Evolutionary conservation across 768 basidiomycete genomes (phyloP).

Genomic region (Kwoniella dendrophila): DNA sequence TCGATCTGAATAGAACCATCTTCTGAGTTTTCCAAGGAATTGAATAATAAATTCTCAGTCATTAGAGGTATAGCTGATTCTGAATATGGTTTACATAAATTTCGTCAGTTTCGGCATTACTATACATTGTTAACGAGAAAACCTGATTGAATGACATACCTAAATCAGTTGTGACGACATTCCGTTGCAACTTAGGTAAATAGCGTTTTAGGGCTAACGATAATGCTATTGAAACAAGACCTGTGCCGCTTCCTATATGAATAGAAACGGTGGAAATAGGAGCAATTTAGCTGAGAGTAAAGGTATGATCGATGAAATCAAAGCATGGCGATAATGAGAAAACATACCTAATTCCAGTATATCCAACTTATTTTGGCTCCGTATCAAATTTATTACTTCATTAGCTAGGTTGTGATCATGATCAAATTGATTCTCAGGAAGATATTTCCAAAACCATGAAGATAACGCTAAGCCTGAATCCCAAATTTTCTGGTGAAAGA

Average conservation of each 20-base stretch:
- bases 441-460: slow-evolving; percentile 65
- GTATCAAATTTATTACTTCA: slow-evolving; percentile 14
- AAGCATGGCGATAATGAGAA: background rate
- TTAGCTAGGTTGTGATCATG: background rate
- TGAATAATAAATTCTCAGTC: slow-evolving; percentile 65
- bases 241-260: slow-evolving; percentile 74
- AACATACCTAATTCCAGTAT: slow-evolving; percentile 74
- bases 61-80: slow-evolving; percentile 81
- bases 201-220: slow-evolving; percentile 57
- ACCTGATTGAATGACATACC: slow-evolving; percentile 61
- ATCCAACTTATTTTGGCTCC: slow-evolving; percentile 44
- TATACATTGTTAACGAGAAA: background rate
- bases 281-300: no score
- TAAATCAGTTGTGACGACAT: slow-evolving; percentile 70
- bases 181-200: slow-evolving; percentile 31
- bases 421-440: background rate
- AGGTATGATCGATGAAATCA: no score
- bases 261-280: background rate
- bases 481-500: slow-evolving; percentile 79
- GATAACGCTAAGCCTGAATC: slow-evolving; percentile 86
- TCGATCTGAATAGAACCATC: slow-evolving; percentile 2
- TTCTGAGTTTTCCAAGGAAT: slow-evolving; percentile 18
- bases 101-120: slow-evolving; percentile 8
- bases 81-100: slow-evolving; percentile 55
- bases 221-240: slow-evolving; percentile 72